These are phyloP conservation scores for Aspergillus oerlinghausenensis DNA, from an alignment of 2,329 filamentous ascomycete species.

Conservation along the genomic window DNA sequence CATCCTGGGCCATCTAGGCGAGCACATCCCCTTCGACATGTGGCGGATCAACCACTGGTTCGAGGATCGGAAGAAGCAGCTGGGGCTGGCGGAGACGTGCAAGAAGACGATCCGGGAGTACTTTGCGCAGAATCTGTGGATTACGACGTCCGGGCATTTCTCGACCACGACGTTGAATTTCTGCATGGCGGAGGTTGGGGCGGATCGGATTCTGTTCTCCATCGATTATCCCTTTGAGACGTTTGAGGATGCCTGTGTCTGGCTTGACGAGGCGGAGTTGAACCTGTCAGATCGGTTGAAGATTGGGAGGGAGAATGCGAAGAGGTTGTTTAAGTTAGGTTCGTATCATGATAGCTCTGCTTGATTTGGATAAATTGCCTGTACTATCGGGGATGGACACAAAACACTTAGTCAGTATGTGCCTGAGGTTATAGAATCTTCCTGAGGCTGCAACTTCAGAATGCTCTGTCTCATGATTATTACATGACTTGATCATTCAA, in stretches of 20 bases:
- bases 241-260: conserved; percentile 40
- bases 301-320: conserved; percentile 46
- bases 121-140: conserved; percentile 40
- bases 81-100: conserved; percentile 35
- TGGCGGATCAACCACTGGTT: conserved; percentile 46
- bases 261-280: conserved; percentile 41
- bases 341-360: conserved; percentile 30
- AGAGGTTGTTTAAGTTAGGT: conserved; percentile 38
- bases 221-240: conserved; percentile 41
- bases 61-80: conserved; percentile 35
- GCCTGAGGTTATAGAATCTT: no score
- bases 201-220: conserved; percentile 39
- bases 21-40: conserved; percentile 49
- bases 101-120: conserved; percentile 44
- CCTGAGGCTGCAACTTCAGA: no score
- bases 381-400: no score
- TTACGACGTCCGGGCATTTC: conserved; percentile 41
- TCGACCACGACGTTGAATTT: conserved; percentile 37
- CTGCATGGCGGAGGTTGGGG: conserved; percentile 36
- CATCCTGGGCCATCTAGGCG: conserved; percentile 47
- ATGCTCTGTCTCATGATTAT: no score
- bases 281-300: conserved; percentile 34
- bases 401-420: no score
- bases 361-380: conserved; percentile 2
- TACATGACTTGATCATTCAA: no score